Percentiles rank a stretch among this genome's conserved stretches.
phyloP scores from a whole-genome alignment of 2,329 filamentous ascomycete genomes.

The Sporothrix curviconia region DNA sequence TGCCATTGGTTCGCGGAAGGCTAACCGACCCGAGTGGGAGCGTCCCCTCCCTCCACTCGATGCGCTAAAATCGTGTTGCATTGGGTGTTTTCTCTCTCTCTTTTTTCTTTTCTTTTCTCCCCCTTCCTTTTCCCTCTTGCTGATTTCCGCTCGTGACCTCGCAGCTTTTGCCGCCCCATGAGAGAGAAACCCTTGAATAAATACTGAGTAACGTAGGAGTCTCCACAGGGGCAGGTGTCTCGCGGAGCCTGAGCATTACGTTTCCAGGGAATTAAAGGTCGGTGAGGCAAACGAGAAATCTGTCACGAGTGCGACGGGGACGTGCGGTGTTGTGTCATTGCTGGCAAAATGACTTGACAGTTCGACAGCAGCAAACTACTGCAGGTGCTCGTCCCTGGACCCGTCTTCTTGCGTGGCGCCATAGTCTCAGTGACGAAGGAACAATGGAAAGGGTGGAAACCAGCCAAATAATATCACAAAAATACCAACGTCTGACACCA shows the following conservation, averaged over 20 bases:
- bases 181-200: too few relatives aligned
- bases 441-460: not conserved
- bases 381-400: not conserved
- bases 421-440: not conserved
- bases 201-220: too few relatives aligned
- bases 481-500: not conserved
- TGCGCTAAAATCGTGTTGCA: slow-evolving; percentile 18
- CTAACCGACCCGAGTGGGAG: slow-evolving; percentile 24
- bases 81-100: slow-evolving; percentile 4
- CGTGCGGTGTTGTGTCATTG: too few relatives aligned
- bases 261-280: not conserved
- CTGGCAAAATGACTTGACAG: too few relatives aligned
- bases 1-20: slow-evolving; percentile 36
- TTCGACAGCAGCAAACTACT: not conserved
- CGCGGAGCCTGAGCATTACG: too few relatives aligned
- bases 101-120: not conserved
- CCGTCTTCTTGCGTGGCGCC: not conserved
- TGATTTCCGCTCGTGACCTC: not conserved
- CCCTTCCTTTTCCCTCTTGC: not conserved
- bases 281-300: slow-evolving; percentile 1
- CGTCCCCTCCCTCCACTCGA: not conserved
- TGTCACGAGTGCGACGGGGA: not conserved
- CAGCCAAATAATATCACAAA: not conserved
- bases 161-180: not conserved
- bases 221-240: too few relatives aligned